Percentiles rank a stretch among this genome's conserved stretches.
phyloP scores from a whole-genome alignment of 768 basidiomycete species.

The Mycena galericulata region DNA sequence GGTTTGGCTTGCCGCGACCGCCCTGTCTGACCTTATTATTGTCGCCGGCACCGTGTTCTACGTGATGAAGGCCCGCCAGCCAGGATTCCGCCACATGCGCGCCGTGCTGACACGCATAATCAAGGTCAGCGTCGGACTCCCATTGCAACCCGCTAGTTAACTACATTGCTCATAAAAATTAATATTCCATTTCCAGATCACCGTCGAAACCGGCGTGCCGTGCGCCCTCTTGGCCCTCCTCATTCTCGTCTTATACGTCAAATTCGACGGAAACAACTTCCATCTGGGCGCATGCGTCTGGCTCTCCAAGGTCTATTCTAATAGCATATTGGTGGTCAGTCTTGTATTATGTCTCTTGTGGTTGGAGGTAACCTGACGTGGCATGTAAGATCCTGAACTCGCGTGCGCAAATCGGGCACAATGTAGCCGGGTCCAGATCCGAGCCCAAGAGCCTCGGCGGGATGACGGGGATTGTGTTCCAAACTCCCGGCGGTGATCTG shows the following conservation, averaged over 20 bases:
- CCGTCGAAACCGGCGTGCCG: slow-evolving; percentile 36
- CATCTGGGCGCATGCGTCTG: slow-evolving; percentile 33
- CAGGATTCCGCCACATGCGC: slow-evolving; percentile 10
- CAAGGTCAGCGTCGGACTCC: background rate
- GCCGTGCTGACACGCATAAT: slow-evolving; percentile 19
- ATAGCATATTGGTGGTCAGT: slow-evolving; percentile 20
- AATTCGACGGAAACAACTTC: slow-evolving; percentile 31
- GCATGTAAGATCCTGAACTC: slow-evolving; percentile 23
- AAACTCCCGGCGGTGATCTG: background rate
- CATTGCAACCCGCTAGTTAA: too few relatives aligned
- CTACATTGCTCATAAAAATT: too few relatives aligned
- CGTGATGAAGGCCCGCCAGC: slow-evolving; percentile 20
- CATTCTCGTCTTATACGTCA: slow-evolving; percentile 36
- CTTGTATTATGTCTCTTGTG: background rate
- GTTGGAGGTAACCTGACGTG: background rate
- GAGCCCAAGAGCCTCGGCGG: too few relatives aligned
- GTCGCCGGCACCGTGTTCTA: slow-evolving; percentile 35
- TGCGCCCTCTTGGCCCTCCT: slow-evolving; percentile 36
- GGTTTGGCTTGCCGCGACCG: slow-evolving; percentile 37
- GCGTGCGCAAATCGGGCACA: slow-evolving; percentile 6
- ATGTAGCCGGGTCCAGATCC: background rate
- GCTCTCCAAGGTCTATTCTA: slow-evolving; percentile 41
- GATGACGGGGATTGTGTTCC: background rate
- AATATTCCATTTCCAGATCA: slow-evolving; percentile 14
- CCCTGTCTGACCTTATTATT: slow-evolving; percentile 36